Percentiles rank a stretch among this genome's conserved stretches.
Evolutionary conservation across 2,329 filamentous ascomycete genomes (phyloP).

Genomic region (Fusarium siculi): DNA sequence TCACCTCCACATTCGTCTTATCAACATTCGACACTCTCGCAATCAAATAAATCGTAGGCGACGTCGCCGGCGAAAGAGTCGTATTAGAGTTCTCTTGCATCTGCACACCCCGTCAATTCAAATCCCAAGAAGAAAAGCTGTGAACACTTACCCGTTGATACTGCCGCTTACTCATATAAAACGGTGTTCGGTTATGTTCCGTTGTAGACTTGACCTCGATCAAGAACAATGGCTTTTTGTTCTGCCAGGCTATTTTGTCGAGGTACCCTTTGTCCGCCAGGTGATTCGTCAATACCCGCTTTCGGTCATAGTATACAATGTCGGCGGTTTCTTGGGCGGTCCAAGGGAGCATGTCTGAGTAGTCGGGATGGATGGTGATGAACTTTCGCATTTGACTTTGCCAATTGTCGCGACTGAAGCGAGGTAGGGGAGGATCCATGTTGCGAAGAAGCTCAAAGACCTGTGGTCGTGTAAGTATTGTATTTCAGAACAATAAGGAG

Average conservation of each 20-base stretch:
- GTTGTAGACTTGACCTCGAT: constrained; percentile 65
- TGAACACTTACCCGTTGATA: constrained; percentile 51
- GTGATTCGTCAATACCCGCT: constrained; percentile 47
- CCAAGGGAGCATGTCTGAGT: constrained; percentile 54
- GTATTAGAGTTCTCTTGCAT: constrained; percentile 33
- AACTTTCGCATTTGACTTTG: constrained; percentile 58
- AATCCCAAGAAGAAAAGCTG: neutral
- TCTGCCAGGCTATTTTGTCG: constrained; percentile 39
- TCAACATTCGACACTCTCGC: constrained; percentile 54
- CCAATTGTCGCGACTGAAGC: constrained; percentile 57
- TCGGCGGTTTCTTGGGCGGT: constrained; percentile 57
- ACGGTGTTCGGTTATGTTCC: constrained; percentile 49
- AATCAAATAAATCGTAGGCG: constrained; percentile 51
- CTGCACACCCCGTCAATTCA: constrained; percentile 23
- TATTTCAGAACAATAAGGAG: rapidly evolving
- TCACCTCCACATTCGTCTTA: constrained; percentile 44
- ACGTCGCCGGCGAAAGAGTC: neutral
- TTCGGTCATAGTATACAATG: constrained; percentile 55
- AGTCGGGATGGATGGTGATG: constrained; percentile 52
- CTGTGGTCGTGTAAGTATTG: constrained; percentile 36
- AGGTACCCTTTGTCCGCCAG: constrained; percentile 52
- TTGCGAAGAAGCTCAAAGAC: constrained; percentile 54
- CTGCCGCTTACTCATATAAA: constrained; percentile 60
- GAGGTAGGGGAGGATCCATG: constrained; percentile 43
- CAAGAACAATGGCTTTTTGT: constrained; percentile 52